Conservation (phyloP, 1,139 yeast genomes). For the Scheffersomyces titani region DNA sequence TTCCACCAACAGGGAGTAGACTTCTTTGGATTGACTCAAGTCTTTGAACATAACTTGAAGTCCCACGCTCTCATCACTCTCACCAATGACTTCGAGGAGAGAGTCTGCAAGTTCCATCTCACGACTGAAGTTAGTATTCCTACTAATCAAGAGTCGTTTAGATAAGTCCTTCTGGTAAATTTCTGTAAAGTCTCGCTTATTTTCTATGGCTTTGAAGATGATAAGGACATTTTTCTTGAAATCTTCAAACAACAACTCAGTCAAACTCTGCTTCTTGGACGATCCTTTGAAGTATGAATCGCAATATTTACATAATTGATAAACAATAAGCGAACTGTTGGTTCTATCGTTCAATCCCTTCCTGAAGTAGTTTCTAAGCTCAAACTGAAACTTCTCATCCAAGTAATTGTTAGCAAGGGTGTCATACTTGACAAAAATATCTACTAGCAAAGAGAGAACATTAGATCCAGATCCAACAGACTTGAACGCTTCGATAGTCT, state of each 20-base stretch:
- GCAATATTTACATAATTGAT: constrained; percentile 35
- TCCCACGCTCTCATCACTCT: constrained; percentile 30
- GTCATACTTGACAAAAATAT: constrained; percentile 5
- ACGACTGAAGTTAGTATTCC: constrained; percentile 17
- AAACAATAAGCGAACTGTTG: constrained; percentile 20
- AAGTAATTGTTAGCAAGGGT: constrained; percentile 7
- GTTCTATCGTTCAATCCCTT: constrained; percentile 23
- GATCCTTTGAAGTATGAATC: constrained; percentile 30
- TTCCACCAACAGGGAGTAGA: constrained; percentile 14
- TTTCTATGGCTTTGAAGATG: constrained; percentile 36
- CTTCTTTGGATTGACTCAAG: constrained; percentile 20
- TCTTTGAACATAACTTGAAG: constrained; percentile 39
- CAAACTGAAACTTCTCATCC: constrained; percentile 26
- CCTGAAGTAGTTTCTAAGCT: constrained; percentile 28
- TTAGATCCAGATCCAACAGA: neutral
- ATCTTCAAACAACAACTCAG: constrained; percentile 14
- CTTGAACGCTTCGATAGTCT: constrained; percentile 3
- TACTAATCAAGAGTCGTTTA: constrained; percentile 33
- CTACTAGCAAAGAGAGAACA: constrained; percentile 6
- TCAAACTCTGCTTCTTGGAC: constrained; percentile 7
- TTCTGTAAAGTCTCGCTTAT: constrained; percentile 34
- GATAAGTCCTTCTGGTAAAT: constrained; percentile 40
- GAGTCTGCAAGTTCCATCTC: constrained; percentile 30
- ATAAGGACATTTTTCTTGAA: constrained; percentile 23
- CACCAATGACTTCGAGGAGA: constrained; percentile 31